Base-by-base conservation (phyloP, 2,329 filamentous ascomycete genomes). In the Immersiporthe knoxdaviesiana region DNA sequence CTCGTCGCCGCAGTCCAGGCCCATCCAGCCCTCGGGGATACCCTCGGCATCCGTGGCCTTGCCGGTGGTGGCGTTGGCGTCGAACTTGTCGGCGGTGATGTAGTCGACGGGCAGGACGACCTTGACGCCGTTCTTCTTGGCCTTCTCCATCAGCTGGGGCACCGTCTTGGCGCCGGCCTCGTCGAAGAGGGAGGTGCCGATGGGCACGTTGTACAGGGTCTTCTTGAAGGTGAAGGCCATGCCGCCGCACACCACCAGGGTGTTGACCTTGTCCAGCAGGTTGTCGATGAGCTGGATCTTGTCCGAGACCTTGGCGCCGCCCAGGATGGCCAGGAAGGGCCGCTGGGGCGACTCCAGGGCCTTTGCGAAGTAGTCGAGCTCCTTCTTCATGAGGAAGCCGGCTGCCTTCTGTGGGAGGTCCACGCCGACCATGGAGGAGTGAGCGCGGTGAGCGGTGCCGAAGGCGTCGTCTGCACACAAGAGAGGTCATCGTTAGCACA, bases 221-320 rank as follows among this genome's bases (percentile, higher is more conserved):
- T 99, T 99, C 89, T 98, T 98, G 89, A 99, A 99, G 76, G 96
- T 99, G 86, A 98, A 99, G 72, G 96, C 94, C 96, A 99, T 99
- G 77, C 87, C 96, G 79, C 96, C 96, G 81, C 95, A 97, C 83
- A 99, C 91, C 83, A 99, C 92, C 74, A 99, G 88, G 81, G 91
- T 96, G 88, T 99, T 89, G 82, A 99, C 94, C 89, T 99, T 98
- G 83, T 94, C 92, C 75, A 99, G 91, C 74, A 99, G 87, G 88
- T 99, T 99, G 85, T 99, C 94, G 79, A 99, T 98, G 76, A 99
- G 88, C 87, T 97, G 93, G 81, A 99, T 99, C 91, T 99, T 99
- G 88, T 99, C 96, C 59, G 93, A 97, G 75, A 99, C 94, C 89
- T 99, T 99, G 81, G 96, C 94, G 75, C 96, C 96, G 76, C 96